Evolutionary conservation across 2,329 filamentous ascomycete species (phyloP).

Genomic region (Cladosporium sp.): DNA sequence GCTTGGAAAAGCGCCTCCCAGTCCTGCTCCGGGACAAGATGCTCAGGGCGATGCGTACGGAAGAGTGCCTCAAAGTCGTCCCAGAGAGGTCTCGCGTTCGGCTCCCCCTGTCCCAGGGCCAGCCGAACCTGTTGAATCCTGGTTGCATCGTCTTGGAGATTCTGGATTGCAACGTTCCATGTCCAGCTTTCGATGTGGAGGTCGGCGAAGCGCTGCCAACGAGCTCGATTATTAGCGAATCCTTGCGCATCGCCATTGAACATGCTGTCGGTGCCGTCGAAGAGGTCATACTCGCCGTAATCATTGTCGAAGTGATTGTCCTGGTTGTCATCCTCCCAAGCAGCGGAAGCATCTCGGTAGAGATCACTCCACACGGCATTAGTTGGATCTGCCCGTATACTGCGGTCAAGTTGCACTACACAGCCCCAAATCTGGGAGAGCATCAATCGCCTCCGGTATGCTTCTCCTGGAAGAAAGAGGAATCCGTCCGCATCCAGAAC

Average conservation of each 20-base stretch:
- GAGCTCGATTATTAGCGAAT: no score
- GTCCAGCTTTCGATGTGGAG: background rate
- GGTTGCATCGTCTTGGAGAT: no score
- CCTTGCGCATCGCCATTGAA: no score
- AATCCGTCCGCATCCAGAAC: background rate
- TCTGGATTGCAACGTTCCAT: background rate
- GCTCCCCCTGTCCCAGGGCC: background rate
- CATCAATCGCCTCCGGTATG: background rate
- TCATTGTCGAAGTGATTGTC: no score
- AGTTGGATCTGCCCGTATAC: no score
- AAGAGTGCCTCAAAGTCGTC: background rate
- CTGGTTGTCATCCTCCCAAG: no score
- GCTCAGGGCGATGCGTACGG: background rate
- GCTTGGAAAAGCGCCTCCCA: background rate
- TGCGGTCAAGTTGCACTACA: background rate
- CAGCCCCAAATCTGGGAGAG: background rate
- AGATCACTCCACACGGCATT: background rate
- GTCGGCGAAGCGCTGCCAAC: background rate
- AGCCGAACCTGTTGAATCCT: background rate
- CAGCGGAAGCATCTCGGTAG: no score
- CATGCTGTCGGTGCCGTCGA: no score
- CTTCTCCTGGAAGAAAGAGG: background rate
- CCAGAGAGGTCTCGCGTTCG: background rate
- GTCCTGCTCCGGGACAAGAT: background rate
- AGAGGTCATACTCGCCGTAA: no score